phyloP scores from a whole-genome alignment of 176 grass and related monocot genomes.

The Ensete ventricosum region DNA sequence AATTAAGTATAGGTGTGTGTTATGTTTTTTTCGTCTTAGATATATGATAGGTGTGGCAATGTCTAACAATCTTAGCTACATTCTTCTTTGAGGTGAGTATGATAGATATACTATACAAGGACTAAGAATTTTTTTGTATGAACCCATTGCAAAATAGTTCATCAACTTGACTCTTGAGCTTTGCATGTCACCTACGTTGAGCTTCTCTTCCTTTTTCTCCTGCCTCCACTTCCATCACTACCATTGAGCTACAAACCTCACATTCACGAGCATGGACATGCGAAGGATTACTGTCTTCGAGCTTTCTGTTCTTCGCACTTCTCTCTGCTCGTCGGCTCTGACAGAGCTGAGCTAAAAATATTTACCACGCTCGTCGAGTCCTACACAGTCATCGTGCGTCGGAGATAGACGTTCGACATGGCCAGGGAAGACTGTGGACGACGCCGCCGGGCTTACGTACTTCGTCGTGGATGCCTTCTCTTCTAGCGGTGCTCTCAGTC shows the following conservation, averaged over 20 bases:
- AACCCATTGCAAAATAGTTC: neutral
- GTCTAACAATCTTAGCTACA: too few relatives aligned
- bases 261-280: too few relatives aligned
- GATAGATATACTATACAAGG: neutral
- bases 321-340: conserved; percentile 18
- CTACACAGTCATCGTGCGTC: neutral
- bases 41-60: too few relatives aligned
- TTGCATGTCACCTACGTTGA: neutral
- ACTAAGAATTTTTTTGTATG: neutral
- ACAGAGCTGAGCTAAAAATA: neutral
- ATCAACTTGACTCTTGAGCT: neutral
- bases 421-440: neutral
- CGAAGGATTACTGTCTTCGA: neutral
- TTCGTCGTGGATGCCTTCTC: too few relatives aligned
- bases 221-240: conserved; percentile 2
- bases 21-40: too few relatives aligned
- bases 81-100: neutral
- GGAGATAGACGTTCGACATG: neutral
- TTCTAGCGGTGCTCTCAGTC: too few relatives aligned
- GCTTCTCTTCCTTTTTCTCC: conserved; percentile 10
- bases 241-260: neutral
- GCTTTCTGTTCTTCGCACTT: neutral
- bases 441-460: too few relatives aligned
- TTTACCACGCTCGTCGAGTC: neutral
- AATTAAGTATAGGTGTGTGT: too few relatives aligned